Evolutionary conservation across 176 grass and related monocot genomes (phyloP).

Genomic region (Musa schizocarpa): DNA sequence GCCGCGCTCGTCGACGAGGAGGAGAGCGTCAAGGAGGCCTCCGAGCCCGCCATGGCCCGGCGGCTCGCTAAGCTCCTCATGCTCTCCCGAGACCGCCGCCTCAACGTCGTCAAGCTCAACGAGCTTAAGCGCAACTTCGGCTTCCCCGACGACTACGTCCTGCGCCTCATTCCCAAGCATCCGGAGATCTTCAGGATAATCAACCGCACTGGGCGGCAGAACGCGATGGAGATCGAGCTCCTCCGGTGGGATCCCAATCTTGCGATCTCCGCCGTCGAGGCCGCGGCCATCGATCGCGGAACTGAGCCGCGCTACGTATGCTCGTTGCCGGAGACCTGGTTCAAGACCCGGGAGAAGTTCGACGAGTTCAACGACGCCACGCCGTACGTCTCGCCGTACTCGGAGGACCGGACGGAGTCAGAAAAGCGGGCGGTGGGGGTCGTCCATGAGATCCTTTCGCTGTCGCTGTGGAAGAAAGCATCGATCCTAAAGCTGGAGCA

Average conservation of each 20-base stretch:
- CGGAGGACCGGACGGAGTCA: constrained; percentile 19
- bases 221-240: constrained; percentile 67
- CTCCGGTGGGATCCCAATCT: constrained; percentile 53
- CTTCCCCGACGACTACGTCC: constrained; percentile 80
- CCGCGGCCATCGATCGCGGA: constrained; percentile 8
- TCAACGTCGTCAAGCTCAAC: constrained; percentile 70
- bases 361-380: constrained; percentile 62
- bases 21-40: constrained; percentile 36
- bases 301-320: constrained; percentile 45
- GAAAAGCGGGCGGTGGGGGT: constrained; percentile 58
- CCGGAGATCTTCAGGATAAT: constrained; percentile 66
- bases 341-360: constrained; percentile 41
- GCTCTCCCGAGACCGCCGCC: constrained; percentile 50
- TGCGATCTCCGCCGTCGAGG: constrained; percentile 43
- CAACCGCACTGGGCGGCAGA: constrained; percentile 41
- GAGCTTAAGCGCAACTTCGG: constrained; percentile 60
- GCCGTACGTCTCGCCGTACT: constrained; percentile 77
- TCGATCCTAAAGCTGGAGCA: constrained; percentile 83
- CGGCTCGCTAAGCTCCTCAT: constrained; percentile 69
- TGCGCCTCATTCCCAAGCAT: constrained; percentile 52
- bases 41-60: constrained; percentile 53
- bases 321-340: constrained; percentile 54
- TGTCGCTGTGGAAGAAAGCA: constrained; percentile 71
- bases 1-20: constrained; percentile 52
- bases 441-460: constrained; percentile 73